Evolutionary conservation across 164 flowering plant species (phyloP), one percentile per base, ranked within the genome.

Genomic region (Chimonanthus praecox): DNA sequence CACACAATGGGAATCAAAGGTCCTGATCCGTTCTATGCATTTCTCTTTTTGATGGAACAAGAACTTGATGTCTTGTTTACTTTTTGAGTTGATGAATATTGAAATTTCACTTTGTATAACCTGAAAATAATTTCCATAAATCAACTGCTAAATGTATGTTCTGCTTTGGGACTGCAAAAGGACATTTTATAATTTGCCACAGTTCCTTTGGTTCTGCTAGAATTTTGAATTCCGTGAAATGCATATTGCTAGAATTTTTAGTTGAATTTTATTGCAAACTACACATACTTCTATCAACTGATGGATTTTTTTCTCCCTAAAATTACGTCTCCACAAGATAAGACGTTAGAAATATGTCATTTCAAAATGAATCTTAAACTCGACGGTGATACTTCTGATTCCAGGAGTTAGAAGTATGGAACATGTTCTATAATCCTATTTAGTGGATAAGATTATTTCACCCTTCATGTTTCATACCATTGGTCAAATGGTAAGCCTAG

Each of bases 1-100:
- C 78, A 76, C 91, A 2, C 94, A 90, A 67, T 95, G 97, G 99
- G 87, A 87, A 64, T 87, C 94, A 47, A 85, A 91, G 88, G 98
- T 88, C 11, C 43, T 18, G 8, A 43, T 44, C 60, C 18, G 13
- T 20, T 64, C 43, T 15, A 49, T 49, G 9, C 51, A 5, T 49
- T 2, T 49, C 51, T 49, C 51, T 49, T 0, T 49, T 6, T 54
- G 60, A 54, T 54, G 16, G 60, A 54, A n/a, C 11, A 7, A 49
- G 5, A 54, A 7, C 16, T 3, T 54, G 10, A 20, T 63, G 7
- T 20, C 66, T 63, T 18, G 44, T 63, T 62, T 3, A 63, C 20
- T 7, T 63, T 54, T 16, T 54, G 60, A 54, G 15, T 16, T 54
- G n/a, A 54, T 10, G 16, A 54, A 16, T 54, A 4, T 13, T 54